Conservation (phyloP, 2,329 filamentous ascomycete species). For the Stromatinia cepivora region DNA sequence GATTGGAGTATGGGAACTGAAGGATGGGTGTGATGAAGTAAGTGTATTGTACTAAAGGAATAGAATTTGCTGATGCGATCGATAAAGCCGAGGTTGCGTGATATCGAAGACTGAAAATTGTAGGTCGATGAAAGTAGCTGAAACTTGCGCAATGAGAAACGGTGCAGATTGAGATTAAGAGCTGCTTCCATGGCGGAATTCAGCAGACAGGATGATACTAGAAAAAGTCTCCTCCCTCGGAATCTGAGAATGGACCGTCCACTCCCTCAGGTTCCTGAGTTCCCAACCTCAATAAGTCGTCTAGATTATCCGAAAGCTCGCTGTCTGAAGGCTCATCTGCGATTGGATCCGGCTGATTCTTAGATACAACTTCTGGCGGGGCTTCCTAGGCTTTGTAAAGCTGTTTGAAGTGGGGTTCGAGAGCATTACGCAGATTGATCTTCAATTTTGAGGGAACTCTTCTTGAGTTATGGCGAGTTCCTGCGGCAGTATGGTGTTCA, state of each 20-base stretch:
- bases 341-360: neutral
- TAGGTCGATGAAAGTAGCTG: neutral
- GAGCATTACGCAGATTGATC: neutral
- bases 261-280: neutral
- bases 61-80: neutral
- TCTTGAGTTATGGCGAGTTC: neutral
- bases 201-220: neutral
- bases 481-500: neutral
- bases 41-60: neutral
- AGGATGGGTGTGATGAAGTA: neutral
- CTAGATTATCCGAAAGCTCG: neutral
- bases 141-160: neutral
- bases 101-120: neutral
- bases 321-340: neutral
- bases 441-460: neutral
- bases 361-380: neutral
- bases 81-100: neutral
- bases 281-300: neutral
- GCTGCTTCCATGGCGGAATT: neutral
- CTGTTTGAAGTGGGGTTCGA: neutral
- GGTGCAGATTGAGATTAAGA: neutral
- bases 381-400: slow-evolving; percentile 4
- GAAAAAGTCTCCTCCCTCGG: neutral
- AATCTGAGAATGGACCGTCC: neutral
- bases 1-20: neutral